Evolutionary conservation across 257 asterid species (phyloP).

Genomic region (Plantago elongata): DNA sequence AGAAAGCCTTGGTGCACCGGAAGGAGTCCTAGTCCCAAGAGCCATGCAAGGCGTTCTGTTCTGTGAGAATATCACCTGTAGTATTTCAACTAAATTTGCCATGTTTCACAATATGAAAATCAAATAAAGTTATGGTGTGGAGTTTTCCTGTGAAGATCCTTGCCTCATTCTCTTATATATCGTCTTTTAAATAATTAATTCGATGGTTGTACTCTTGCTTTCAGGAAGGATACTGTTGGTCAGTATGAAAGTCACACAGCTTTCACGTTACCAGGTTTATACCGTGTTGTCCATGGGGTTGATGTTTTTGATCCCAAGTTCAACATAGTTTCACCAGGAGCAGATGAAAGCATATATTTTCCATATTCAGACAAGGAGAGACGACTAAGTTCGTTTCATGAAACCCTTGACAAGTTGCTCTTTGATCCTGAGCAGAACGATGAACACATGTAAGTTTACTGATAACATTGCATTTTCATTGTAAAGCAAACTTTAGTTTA

Average conservation of each 20-base stretch:
- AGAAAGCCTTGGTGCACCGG: no score
- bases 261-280: slow-evolving; percentile 86
- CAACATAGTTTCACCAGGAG: slow-evolving; percentile 98
- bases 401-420: slow-evolving; percentile 58
- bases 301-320: slow-evolving; percentile 97
- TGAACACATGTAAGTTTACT: slow-evolving; percentile 64
- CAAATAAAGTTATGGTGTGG: no score
- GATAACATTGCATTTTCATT: neutral
- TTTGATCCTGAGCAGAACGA: slow-evolving; percentile 79
- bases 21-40: no score
- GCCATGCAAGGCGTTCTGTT: no score
- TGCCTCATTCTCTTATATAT: no score
- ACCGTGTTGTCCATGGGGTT: slow-evolving; percentile 94
- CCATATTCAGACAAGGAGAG: slow-evolving; percentile 59
- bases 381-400: slow-evolving; percentile 76
- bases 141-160: no score
- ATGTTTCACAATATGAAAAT: no score
- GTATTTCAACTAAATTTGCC: no score
- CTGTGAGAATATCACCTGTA: no score
- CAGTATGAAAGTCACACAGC: slow-evolving; percentile 88
- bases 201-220: slow-evolving; percentile 16
- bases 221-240: slow-evolving; percentile 88
- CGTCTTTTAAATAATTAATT: no score
- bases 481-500: neutral
- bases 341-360: slow-evolving; percentile 81